Percentiles rank a stretch among this genome's conserved stretches.
phyloP scores from a whole-genome alignment of 2,329 filamentous ascomycete species.

The Ophiostoma australiae region DNA sequence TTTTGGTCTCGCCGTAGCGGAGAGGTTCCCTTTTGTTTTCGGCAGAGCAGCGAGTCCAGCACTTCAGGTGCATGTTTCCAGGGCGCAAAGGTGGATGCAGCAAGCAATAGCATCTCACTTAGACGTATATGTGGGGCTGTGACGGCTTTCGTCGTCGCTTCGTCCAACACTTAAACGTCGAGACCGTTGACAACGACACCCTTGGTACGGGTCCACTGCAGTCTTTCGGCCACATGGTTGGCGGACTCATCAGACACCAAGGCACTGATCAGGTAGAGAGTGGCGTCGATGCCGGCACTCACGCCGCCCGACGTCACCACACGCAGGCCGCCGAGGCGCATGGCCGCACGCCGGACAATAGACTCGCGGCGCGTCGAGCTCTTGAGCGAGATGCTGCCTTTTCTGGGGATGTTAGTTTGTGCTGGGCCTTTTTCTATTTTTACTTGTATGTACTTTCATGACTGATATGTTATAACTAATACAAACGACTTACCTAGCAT shows the following conservation, averaged over 20 bases:
- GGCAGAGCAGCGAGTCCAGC: background rate
- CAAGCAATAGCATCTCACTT: background rate
- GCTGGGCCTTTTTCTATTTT: no score
- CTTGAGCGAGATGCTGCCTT: slow-evolving; percentile 79
- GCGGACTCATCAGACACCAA: slow-evolving; percentile 73
- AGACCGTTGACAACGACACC: slow-evolving; percentile 78
- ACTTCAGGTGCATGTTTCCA: background rate
- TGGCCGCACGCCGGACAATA: slow-evolving; percentile 69
- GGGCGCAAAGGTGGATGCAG: background rate
- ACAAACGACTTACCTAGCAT: slow-evolving; percentile 46
- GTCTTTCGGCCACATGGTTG: slow-evolving; percentile 65
- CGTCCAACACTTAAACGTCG: slow-evolving; percentile 50
- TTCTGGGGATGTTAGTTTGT: slow-evolving; percentile 42
- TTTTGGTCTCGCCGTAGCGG: background rate
- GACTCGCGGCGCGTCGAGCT: slow-evolving; percentile 72
- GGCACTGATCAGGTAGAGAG: slow-evolving; percentile 78
- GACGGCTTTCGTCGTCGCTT: background rate
- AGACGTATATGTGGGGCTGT: slow-evolving; percentile 4
- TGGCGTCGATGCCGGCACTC: slow-evolving; percentile 75
- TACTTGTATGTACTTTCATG: no score
- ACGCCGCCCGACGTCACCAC: slow-evolving; percentile 78
- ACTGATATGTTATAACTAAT: no score
- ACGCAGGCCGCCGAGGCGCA: slow-evolving; percentile 64
- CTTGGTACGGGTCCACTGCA: slow-evolving; percentile 85
- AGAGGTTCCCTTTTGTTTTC: slow-evolving; percentile 5